Evolutionary conservation across 2,329 filamentous ascomycete species (phyloP).

Genomic region (Albifimbria verrucaria): DNA sequence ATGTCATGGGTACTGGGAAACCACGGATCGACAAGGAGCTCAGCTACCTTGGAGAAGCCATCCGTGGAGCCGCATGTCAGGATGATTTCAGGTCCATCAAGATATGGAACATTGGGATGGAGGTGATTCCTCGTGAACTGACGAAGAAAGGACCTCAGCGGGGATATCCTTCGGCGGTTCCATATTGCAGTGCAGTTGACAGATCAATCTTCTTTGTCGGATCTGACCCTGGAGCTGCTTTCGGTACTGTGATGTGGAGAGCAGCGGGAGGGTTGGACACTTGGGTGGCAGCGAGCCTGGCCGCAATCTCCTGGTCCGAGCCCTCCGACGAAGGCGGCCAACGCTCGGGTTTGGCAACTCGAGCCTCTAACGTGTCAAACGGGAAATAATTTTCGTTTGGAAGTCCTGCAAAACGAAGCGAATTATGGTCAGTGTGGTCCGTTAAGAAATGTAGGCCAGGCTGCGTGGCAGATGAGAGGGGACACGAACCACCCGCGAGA

Average conservation of each 20-base stretch:
- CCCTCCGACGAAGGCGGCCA: conserved; percentile 69
- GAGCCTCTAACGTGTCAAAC: conserved; percentile 85
- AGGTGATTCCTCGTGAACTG: conserved; percentile 74
- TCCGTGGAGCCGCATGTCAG: conserved; percentile 82
- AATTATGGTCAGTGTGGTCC: neutral
- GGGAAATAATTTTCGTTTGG: conserved; percentile 82
- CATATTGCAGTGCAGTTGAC: conserved; percentile 81
- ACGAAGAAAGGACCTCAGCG: conserved; percentile 72
- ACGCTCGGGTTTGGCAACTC: conserved; percentile 69
- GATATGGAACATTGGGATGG: conserved; percentile 79
- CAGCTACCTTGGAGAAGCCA: conserved; percentile 74
- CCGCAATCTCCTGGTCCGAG: conserved; percentile 31
- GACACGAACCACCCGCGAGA: conserved; percentile 55
- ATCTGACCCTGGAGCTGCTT: conserved; percentile 56
- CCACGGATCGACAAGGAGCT: conserved; percentile 76
- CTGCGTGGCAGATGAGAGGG: neutral
- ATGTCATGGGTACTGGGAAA: conserved; percentile 63
- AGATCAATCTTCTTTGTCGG: conserved; percentile 72
- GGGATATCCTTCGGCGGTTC: conserved; percentile 78
- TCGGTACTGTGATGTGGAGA: conserved; percentile 67
- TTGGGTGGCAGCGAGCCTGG: conserved; percentile 5
- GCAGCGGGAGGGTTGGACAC: conserved; percentile 34
- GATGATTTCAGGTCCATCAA: conserved; percentile 70
- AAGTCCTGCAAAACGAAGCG: conserved; percentile 52
- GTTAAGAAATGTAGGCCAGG: neutral